These are phyloP conservation scores for Dendrothele bispora DNA, from an alignment of 768 basidiomycete species.

Conservation along the genomic window DNA sequence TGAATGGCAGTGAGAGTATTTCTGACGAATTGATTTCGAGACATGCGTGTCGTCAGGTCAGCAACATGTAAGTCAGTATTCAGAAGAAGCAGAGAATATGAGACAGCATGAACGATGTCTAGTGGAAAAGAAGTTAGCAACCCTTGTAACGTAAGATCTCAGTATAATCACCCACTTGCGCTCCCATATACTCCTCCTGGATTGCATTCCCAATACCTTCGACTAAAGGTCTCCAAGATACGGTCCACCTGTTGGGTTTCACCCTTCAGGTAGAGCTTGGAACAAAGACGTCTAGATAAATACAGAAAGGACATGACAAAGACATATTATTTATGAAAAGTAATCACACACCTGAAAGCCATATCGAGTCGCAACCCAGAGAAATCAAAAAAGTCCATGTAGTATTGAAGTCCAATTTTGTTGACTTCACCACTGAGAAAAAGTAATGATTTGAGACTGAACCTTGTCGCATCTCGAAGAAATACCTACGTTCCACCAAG, in stretches of 20 bases:
- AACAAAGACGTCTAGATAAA: slow-evolving; percentile 73
- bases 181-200: slow-evolving; percentile 78
- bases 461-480: no score
- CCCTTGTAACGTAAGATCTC: background rate
- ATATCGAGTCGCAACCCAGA: slow-evolving; percentile 75
- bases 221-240: slow-evolving; percentile 89
- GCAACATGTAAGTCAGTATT: slow-evolving; percentile 99
- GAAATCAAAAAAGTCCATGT: slow-evolving; percentile 91
- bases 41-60: slow-evolving; percentile 87
- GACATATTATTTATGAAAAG: slow-evolving; percentile 1
- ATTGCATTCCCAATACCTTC: slow-evolving; percentile 92
- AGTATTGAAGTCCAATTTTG: slow-evolving; percentile 70
- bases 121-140: slow-evolving; percentile 8
- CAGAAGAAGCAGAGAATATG: slow-evolving; percentile 88
- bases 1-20: slow-evolving; percentile 90
- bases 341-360: slow-evolving; percentile 73
- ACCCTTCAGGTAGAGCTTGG: slow-evolving; percentile 89
- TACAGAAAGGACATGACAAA: background rate
- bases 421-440: slow-evolving; percentile 69
- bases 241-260: slow-evolving; percentile 99
- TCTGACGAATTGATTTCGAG: slow-evolving; percentile 84
- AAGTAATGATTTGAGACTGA: no score
- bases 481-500: slow-evolving; percentile 84
- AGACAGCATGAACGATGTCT: slow-evolving; percentile 94
- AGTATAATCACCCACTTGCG: slow-evolving; percentile 57